Conservation (phyloP, 2,329 filamentous ascomycete species). For the Myrmaecium sp. region DNA sequence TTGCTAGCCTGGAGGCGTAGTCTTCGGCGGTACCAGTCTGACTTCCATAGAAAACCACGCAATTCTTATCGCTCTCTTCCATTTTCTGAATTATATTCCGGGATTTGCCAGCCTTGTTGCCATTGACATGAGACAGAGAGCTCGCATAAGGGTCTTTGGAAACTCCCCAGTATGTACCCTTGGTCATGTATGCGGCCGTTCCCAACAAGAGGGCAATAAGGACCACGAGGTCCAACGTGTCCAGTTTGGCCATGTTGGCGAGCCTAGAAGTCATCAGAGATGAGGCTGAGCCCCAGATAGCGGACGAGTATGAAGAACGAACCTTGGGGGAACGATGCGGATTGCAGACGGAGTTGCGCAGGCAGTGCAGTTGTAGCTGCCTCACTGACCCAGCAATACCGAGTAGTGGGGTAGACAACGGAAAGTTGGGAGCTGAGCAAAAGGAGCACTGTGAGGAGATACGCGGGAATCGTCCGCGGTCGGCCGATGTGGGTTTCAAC, state of each 20-base stretch:
- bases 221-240: slow-evolving; percentile 88
- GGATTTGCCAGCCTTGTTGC: slow-evolving; percentile 65
- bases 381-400: too few species aligned
- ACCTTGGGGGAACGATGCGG: neutral
- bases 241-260: slow-evolving; percentile 74
- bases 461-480: too few species aligned
- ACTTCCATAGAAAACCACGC: slow-evolving; percentile 94
- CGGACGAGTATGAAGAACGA: neutral
- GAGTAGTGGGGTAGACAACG: too few species aligned
- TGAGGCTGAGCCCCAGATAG: neutral
- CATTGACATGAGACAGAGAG: slow-evolving; percentile 49
- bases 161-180: slow-evolving; percentile 84
- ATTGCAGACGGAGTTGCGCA: too few species aligned
- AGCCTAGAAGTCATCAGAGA: neutral
- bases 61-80: slow-evolving; percentile 91
- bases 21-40: slow-evolving; percentile 98
- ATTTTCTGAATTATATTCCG: slow-evolving; percentile 91
- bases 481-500: too few species aligned
- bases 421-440: too few species aligned
- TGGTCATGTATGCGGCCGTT: slow-evolving; percentile 91
- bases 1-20: slow-evolving; percentile 87
- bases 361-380: too few species aligned
- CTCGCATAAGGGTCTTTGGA: slow-evolving; percentile 76
- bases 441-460: too few species aligned
- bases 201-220: slow-evolving; percentile 70